Evolutionary conservation across 768 basidiomycete species (phyloP).

Genomic region (Rubroboletus pulcherrimus): DNA sequence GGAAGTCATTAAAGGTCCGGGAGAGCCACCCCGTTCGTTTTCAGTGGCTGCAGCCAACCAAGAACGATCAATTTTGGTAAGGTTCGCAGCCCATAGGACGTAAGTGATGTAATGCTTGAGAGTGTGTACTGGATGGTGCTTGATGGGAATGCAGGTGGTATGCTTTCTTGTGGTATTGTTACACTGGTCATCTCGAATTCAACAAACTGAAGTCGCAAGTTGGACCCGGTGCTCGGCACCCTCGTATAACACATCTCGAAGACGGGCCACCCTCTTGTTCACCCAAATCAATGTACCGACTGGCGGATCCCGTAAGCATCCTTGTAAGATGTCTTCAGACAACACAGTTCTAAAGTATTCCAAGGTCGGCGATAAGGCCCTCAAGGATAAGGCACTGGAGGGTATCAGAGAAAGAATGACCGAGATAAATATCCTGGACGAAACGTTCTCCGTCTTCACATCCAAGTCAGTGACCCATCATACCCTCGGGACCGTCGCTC

Average conservation of each 20-base stretch:
- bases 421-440: constrained; percentile 20
- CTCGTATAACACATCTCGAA: background rate
- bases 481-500: background rate
- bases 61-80: constrained; percentile 1
- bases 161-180: constrained; percentile 26
- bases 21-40: background rate
- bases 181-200: constrained; percentile 21
- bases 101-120: background rate
- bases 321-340: background rate
- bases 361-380: constrained; percentile 17
- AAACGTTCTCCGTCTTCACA: constrained; percentile 27
- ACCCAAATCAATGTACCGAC: constrained; percentile 37
- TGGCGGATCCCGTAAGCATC: constrained; percentile 29
- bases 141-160: constrained; percentile 15
- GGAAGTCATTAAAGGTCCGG: constrained; percentile 5
- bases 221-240: background rate
- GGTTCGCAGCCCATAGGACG: constrained; percentile 19
- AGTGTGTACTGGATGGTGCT: background rate
- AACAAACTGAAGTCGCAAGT: constrained; percentile 15
- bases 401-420: constrained; percentile 18
- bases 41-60: background rate
- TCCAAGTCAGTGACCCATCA: constrained; percentile 14
- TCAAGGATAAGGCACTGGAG: constrained; percentile 14
- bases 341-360: background rate
- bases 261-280: constrained; percentile 23